These are phyloP conservation scores for Nigrograna mackinnonii DNA, from an alignment of 2,329 filamentous ascomycete genomes.

Conservation along the genomic window DNA sequence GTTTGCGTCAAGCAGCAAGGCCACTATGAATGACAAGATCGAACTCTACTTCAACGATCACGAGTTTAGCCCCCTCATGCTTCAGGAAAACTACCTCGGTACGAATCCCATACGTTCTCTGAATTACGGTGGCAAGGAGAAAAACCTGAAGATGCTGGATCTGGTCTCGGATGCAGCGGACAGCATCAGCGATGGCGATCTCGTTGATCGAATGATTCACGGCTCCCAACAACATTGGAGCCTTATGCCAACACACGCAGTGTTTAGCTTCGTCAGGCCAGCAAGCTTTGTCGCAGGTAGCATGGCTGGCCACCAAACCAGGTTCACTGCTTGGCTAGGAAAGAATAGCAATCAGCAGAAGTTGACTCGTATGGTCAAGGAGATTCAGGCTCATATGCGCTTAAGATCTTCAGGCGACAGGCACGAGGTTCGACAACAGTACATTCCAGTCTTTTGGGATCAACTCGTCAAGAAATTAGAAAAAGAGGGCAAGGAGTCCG, in stretches of 20 bases:
- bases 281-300: conserved; percentile 85
- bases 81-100: conserved; percentile 95
- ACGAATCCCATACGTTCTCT: conserved; percentile 73
- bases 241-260: conserved; percentile 92
- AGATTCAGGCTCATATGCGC: conserved; percentile 97
- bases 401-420: conserved; percentile 87
- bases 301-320: conserved; percentile 65
- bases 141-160: conserved; percentile 81
- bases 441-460: conserved; percentile 86
- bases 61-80: conserved; percentile 95
- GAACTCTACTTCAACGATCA: conserved; percentile 99
- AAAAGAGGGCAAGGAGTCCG: conserved; percentile 77
- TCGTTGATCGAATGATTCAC: conserved; percentile 98
- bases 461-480: conserved; percentile 76
- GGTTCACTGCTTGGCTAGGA: conserved; percentile 90
- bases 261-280: conserved; percentile 92
- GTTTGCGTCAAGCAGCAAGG: conserved; percentile 80
- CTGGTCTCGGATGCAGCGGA: conserved; percentile 85
- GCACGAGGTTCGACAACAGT: conserved; percentile 92
- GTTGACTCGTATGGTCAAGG: conserved; percentile 80
- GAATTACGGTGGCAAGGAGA: conserved; percentile 67
- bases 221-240: conserved; percentile 98
- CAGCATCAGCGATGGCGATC: conserved; percentile 95
- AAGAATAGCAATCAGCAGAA: conserved; percentile 84
- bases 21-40: conserved; percentile 94